These are phyloP conservation scores for Taiozyma sp. DNA, from an alignment of 1,139 yeast genomes.

Conservation along the genomic window DNA sequence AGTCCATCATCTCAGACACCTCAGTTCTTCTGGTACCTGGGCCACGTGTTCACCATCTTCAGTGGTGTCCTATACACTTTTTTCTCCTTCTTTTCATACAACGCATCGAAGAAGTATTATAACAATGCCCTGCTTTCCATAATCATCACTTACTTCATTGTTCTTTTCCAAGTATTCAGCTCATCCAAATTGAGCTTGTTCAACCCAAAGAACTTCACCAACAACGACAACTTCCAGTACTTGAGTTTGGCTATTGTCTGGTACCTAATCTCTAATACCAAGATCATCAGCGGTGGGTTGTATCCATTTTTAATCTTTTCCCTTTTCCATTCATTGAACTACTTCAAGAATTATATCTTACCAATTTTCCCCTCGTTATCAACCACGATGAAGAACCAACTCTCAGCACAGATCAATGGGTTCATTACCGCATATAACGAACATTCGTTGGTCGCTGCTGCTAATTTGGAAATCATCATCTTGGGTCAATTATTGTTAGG, in stretches of 20 bases:
- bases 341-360: constrained; percentile 59
- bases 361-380: constrained; percentile 49
- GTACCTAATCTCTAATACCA: constrained; percentile 44
- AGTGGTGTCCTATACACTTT: constrained; percentile 51
- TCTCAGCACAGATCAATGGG: constrained; percentile 41
- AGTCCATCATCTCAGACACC: constrained; percentile 19
- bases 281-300: constrained; percentile 41
- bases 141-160: constrained; percentile 70
- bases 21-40: constrained; percentile 39
- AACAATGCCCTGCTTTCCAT: constrained; percentile 54
- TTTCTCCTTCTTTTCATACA: constrained; percentile 32
- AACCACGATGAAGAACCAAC: constrained; percentile 28
- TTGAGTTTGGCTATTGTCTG: constrained; percentile 52
- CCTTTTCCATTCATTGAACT: constrained; percentile 66
- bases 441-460: constrained; percentile 65
- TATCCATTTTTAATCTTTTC: constrained; percentile 67
- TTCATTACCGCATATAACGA: constrained; percentile 66
- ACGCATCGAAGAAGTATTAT: constrained; percentile 32
- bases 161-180: constrained; percentile 42
- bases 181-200: constrained; percentile 27
- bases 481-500: constrained; percentile 46
- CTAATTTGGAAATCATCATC: constrained; percentile 63
- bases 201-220: constrained; percentile 30
- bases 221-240: constrained; percentile 66
- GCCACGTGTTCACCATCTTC: constrained; percentile 66